Conservation (phyloP, 345 rosid species). For the Gossypium sturtianum region DNA sequence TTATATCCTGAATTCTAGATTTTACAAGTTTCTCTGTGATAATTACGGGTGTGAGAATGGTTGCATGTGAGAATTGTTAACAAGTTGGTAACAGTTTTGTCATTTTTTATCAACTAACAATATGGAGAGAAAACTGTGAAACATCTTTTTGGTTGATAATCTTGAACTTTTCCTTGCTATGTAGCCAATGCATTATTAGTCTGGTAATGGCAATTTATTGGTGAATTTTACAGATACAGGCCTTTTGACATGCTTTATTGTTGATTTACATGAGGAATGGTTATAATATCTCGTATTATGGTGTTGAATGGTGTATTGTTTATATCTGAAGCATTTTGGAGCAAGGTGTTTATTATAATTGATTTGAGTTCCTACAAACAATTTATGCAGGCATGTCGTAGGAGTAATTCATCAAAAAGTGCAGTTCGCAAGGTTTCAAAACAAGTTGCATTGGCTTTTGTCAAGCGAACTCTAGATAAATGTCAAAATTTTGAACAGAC, state of each 20-base stretch:
- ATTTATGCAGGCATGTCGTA: slow-evolving; percentile 65
- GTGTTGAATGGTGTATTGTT: not conserved
- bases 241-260: not conserved
- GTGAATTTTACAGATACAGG: not conserved
- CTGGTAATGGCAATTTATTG: not conserved
- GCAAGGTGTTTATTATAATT: not conserved
- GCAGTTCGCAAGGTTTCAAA: slow-evolving; percentile 63
- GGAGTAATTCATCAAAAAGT: slow-evolving; percentile 53
- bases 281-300: not conserved
- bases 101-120: not conserved
- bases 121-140: not conserved
- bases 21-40: not conserved
- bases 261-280: not conserved
- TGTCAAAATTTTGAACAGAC: slow-evolving; percentile 68
- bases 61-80: not conserved
- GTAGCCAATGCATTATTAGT: not conserved
- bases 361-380: not conserved
- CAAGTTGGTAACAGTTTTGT: not conserved
- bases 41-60: not conserved
- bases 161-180: not conserved
- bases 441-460: slow-evolving; percentile 68
- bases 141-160: not conserved
- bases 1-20: not conserved
- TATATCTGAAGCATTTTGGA: not conserved
- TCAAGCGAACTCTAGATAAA: slow-evolving; percentile 69